Percentiles rank a stretch among this genome's conserved stretches.
phyloP scores from a whole-genome alignment of 2,329 filamentous ascomycete species.

The Periglandula ipomoeae region DNA sequence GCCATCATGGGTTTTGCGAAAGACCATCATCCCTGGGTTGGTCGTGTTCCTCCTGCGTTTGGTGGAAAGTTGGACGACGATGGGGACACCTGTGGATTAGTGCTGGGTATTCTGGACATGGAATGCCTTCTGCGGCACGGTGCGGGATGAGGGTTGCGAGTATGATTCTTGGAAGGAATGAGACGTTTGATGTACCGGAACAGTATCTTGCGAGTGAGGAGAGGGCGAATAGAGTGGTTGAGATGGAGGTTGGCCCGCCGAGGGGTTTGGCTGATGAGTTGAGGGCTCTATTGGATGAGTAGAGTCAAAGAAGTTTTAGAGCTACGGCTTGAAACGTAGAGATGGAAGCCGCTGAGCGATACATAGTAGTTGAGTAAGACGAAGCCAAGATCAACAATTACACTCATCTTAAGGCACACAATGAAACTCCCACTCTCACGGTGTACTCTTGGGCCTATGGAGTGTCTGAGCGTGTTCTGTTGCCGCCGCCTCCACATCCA shows the following conservation, averaged over 20 bases:
- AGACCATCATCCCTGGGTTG: slow-evolving; percentile 63
- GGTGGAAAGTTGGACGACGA: slow-evolving; percentile 30
- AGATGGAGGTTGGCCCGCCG: slow-evolving; percentile 12
- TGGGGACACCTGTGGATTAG: slow-evolving; percentile 42
- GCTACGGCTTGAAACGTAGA: not conserved
- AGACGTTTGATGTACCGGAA: slow-evolving; percentile 32
- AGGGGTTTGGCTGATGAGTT: slow-evolving; percentile 1
- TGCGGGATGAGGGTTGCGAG: slow-evolving; percentile 54
- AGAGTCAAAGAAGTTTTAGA: not conserved
- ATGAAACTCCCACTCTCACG: no score
- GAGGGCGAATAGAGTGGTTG: slow-evolving; percentile 16
- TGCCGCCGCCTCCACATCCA: not conserved
- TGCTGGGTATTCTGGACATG: slow-evolving; percentile 64
- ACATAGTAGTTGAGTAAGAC: no score
- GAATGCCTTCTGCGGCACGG: slow-evolving; percentile 65
- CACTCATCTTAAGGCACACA: no score
- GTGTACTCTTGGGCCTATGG: no score
- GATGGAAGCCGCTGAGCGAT: no score
- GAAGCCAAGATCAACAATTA: no score
- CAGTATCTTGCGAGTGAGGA: slow-evolving; percentile 31
- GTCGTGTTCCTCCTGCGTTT: slow-evolving; percentile 45
- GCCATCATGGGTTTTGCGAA: slow-evolving; percentile 71
- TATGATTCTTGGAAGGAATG: slow-evolving; percentile 41
- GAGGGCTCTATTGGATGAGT: slow-evolving; percentile 1
- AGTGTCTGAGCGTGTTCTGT: no score